Evolutionary conservation across 306 rosid species (phyloP).

Genomic region (Cucumis melo): DNA sequence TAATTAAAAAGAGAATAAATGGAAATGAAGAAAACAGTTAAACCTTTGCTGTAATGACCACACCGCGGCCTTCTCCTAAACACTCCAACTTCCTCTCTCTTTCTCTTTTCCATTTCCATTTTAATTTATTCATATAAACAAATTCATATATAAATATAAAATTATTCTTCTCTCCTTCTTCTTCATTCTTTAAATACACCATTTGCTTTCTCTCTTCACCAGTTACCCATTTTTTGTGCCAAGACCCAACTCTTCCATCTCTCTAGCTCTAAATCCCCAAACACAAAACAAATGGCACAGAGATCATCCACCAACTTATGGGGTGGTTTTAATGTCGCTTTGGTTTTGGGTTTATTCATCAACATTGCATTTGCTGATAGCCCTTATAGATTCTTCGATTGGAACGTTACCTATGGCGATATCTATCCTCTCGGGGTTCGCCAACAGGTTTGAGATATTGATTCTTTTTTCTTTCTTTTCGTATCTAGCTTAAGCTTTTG

Average conservation of each 20-base stretch:
- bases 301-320: background rate
- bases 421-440: conserved; percentile 61
- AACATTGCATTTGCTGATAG: conserved; percentile 25
- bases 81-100: background rate
- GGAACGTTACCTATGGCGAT: conserved; percentile 64
- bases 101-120: background rate
- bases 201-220: background rate
- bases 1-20: too few species aligned
- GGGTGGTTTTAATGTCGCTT: conserved; percentile 1
- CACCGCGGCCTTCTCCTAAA: too few species aligned
- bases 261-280: background rate
- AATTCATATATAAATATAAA: too few species aligned
- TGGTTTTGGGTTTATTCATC: conserved; percentile 1
- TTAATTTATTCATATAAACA: too few species aligned
- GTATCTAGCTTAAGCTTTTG: too few species aligned
- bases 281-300: background rate
- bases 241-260: background rate
- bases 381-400: conserved; percentile 63
- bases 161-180: background rate
- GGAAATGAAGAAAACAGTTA: background rate
- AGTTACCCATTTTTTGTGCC: background rate
- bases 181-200: background rate
- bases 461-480: too few species aligned
- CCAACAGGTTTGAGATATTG: conserved; percentile 41
- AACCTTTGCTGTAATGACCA: background rate